Evolutionary conservation across 805 yeast species (phyloP).

Genomic region (Metschnikowia reukaufii): DNA sequence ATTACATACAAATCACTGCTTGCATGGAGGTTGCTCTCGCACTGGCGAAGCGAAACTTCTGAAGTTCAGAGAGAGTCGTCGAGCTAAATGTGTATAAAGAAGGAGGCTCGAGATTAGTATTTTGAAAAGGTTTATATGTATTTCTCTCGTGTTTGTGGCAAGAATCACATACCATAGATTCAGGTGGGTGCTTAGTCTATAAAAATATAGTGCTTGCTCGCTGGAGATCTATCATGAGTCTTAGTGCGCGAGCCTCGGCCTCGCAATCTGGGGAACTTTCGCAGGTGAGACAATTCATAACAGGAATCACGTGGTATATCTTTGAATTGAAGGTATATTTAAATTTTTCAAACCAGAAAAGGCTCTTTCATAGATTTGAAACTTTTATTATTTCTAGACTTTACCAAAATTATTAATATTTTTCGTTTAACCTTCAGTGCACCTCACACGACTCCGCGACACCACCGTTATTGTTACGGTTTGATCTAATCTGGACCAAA

Average conservation of each 20-base stretch:
- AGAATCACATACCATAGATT: neutral
- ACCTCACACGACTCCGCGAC: constrained; percentile 5
- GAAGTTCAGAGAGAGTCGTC: constrained; percentile 58
- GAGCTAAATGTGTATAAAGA: constrained; percentile 62
- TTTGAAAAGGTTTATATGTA: neutral
- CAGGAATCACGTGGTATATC: too few relatives aligned
- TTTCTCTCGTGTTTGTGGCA: neutral
- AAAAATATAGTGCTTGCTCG: neutral
- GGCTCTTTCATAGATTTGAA: too few relatives aligned
- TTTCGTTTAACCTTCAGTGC: neutral
- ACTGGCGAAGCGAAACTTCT: constrained; percentile 72
- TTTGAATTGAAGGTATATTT: neutral
- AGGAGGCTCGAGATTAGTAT: constrained; percentile 20
- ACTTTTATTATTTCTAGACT: too few relatives aligned
- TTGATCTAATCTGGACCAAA: neutral
- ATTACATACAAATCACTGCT: constrained; percentile 59
- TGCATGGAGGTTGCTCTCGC: constrained; percentile 62
- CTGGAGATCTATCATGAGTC: neutral
- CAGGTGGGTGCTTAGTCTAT: neutral
- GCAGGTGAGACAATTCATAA: too few relatives aligned
- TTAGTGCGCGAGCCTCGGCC: neutral
- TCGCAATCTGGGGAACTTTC: too few relatives aligned
- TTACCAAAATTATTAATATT: too few relatives aligned
- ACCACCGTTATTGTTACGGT: neutral
- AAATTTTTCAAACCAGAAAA: too few relatives aligned